Evolutionary conservation across 345 rosid genomes (phyloP), one percentile per base, ranked within the genome.

Genomic region (Laguncularia racemosa): DNA sequence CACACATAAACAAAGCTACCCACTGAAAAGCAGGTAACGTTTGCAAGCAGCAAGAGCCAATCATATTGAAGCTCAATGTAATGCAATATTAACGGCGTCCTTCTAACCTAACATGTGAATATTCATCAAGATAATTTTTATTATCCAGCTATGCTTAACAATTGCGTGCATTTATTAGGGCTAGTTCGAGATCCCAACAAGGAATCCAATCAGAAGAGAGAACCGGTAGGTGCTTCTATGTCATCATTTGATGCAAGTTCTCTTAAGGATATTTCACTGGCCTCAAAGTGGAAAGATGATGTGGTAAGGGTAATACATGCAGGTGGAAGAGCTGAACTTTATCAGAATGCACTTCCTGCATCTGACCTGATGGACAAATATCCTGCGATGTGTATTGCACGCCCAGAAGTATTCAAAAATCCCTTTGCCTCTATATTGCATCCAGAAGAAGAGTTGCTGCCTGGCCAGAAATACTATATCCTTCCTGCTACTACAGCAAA

Each of bases 301-400:
- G 66, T 44, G 47, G 81, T 80, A 52, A 81, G 81, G 68, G 60
- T 85, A 69, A 62, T 80, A 72, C 86, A 78, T 65, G 75, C 82
- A 48, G 83, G 89, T 19, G 83, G 86, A 13, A 43, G 53, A 19
- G 73, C 64, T 49, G 88, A 82, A 76, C 67, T 71, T 44, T 78
- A 78, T 59, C 74, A 55, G 58, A 50, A 55, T 50, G 56, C 69
- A 5, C 40, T 82, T 68, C 64, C 78, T 13, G 83, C 69, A 20
- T 75, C 78, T n/a, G 20, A 71, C 16, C 49, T 76, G 63, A 66
- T 80, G 88, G 74, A 71, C 46, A 85, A 77, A 54, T 73, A 85
- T 65, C 83, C 86, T 1, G 85, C 80, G 18, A 81, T 66, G 72
- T 67, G 73, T 28, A 64, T 83, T 56, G 86, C 84, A 21, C 65